Conservation (phyloP, 768 basidiomycete genomes). For the Leccinellum luteum region DNA sequence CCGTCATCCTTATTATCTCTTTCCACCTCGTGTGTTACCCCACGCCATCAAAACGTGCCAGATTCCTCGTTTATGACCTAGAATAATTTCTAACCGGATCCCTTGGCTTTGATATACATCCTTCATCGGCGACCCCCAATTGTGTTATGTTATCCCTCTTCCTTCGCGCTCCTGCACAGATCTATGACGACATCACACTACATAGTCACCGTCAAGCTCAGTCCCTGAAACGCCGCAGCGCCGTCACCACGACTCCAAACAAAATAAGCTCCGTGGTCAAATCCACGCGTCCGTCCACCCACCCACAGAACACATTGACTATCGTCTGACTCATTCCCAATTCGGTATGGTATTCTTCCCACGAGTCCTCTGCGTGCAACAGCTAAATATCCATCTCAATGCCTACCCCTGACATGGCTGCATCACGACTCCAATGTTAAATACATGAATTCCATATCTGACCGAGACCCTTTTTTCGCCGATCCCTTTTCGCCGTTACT, state of each 20-base stretch:
- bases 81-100: background rate
- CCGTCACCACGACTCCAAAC: slow-evolving; percentile 17
- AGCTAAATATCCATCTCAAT: background rate
- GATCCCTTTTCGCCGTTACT: slow-evolving; percentile 4
- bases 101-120: background rate
- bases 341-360: background rate
- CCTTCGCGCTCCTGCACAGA: background rate
- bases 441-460: slow-evolving; percentile 3
- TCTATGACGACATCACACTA: slow-evolving; percentile 6
- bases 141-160: background rate
- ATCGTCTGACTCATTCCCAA: slow-evolving; percentile 1
- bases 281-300: slow-evolving; percentile 15
- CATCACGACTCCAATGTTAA: slow-evolving; percentile 4
- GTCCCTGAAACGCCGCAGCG: slow-evolving; percentile 29
- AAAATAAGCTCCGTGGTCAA: slow-evolving; percentile 9
- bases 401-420: background rate
- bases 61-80: slow-evolving; percentile 2
- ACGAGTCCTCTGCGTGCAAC: background rate
- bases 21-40: slow-evolving; percentile 13
- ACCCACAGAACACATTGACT: slow-evolving; percentile 19
- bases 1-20: background rate
- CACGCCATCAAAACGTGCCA: slow-evolving; percentile 27
- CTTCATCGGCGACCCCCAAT: background rate
- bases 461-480: background rate
- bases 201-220: slow-evolving; percentile 6